These are phyloP conservation scores for Ilyonectria robusta DNA, from an alignment of 2,329 filamentous ascomycete species.

Conservation along the genomic window DNA sequence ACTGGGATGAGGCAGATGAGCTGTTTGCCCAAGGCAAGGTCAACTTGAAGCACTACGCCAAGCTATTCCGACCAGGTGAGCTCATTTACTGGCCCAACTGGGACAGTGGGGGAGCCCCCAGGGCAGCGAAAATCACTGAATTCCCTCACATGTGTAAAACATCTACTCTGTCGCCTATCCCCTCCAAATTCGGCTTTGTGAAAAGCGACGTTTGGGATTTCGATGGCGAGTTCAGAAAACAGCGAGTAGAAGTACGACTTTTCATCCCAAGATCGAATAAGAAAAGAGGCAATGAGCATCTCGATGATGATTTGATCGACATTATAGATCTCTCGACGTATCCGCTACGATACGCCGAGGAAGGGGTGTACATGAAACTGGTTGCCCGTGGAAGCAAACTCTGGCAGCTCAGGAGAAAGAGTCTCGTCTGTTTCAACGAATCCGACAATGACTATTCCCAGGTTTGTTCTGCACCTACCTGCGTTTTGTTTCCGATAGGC, in stretches of 20 bases:
- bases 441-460: not conserved
- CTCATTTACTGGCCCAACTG: not conserved
- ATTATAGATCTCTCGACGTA: not conserved
- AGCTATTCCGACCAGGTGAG: slow-evolving; percentile 16
- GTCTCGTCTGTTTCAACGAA: slow-evolving; percentile 19
- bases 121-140: not conserved
- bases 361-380: not conserved
- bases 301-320: not conserved
- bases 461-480: not conserved
- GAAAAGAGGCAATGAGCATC: not conserved
- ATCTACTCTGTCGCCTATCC: too few relatives aligned
- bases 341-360: slow-evolving; percentile 18
- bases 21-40: slow-evolving; percentile 22
- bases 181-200: not conserved
- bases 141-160: not conserved
- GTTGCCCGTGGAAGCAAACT: slow-evolving; percentile 19
- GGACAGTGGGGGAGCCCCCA: not conserved
- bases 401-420: slow-evolving; percentile 2
- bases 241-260: not conserved
- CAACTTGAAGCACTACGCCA: not conserved
- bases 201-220: not conserved
- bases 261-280: not conserved
- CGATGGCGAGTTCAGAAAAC: not conserved
- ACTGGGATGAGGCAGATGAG: slow-evolving; percentile 25
- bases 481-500: too few relatives aligned